These are phyloP conservation scores for Exophiala sp. DNA, from an alignment of 2,329 filamentous ascomycete genomes.

Conservation along the genomic window DNA sequence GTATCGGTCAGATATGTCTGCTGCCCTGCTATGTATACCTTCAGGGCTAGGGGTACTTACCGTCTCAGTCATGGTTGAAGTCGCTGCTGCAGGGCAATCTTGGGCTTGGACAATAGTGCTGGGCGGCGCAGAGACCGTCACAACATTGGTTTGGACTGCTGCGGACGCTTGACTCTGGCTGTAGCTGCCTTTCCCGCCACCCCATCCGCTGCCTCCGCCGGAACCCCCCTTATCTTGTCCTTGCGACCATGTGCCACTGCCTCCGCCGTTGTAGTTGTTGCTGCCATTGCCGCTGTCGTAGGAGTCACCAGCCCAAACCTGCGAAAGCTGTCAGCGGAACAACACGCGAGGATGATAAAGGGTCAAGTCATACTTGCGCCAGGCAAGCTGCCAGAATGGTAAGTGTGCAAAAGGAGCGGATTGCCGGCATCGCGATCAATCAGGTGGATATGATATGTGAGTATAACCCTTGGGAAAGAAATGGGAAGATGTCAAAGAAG, in stretches of 20 bases:
- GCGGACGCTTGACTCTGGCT: background rate
- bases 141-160: background rate
- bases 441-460: background rate
- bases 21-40: background rate
- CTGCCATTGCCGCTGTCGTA: background rate
- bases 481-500: slow-evolving; percentile 6
- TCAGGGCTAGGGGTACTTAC: slow-evolving; percentile 8
- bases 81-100: slow-evolving; percentile 8
- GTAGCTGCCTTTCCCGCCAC: slow-evolving; percentile 4
- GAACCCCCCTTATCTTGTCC: slow-evolving; percentile 7
- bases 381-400: slow-evolving; percentile 27
- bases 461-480: no score
- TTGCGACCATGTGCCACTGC: background rate
- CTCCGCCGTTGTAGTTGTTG: background rate
- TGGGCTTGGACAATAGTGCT: slow-evolving; percentile 5
- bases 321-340: background rate
- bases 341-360: background rate
- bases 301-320: slow-evolving; percentile 14
- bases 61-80: slow-evolving; percentile 16
- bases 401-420: slow-evolving; percentile 24
- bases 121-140: slow-evolving; percentile 1
- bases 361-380: slow-evolving; percentile 23
- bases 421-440: slow-evolving; percentile 21
- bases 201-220: slow-evolving; percentile 5
- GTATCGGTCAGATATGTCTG: slow-evolving; percentile 1